These are phyloP conservation scores for Comarum palustre DNA, from an alignment of 306 rosid genomes.

Conservation along the genomic window DNA sequence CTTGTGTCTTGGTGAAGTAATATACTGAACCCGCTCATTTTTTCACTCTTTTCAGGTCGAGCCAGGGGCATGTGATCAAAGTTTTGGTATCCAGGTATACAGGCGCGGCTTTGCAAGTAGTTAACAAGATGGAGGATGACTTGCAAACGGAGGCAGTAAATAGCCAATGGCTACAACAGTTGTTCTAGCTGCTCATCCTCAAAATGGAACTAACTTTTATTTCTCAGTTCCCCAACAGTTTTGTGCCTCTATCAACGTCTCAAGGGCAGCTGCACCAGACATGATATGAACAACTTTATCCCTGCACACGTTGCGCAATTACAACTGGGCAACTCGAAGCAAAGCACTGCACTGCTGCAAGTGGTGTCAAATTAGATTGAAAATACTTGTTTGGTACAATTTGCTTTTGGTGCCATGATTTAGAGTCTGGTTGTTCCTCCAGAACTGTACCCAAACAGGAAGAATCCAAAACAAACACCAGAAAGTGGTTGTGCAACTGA, in stretches of 20 bases:
- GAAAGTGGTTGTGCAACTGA: background rate
- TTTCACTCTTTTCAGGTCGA: slow-evolving; percentile 64
- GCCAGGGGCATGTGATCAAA: slow-evolving; percentile 97
- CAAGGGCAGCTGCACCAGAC: slow-evolving; percentile 5
- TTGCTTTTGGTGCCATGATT: background rate
- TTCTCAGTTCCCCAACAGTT: slow-evolving; percentile 19
- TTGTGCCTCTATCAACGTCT: slow-evolving; percentile 1
- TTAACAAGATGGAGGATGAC: slow-evolving; percentile 55
- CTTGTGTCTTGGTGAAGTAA: slow-evolving; percentile 3
- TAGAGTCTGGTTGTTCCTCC: background rate
- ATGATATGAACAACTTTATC: background rate
- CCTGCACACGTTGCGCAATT: background rate
- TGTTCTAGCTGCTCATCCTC: slow-evolving; percentile 37
- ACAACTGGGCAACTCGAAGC: background rate
- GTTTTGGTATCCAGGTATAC: slow-evolving; percentile 98
- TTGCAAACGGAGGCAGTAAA: slow-evolving; percentile 69
- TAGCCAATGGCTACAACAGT: slow-evolving; percentile 70
- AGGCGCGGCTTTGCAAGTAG: slow-evolving; percentile 56
- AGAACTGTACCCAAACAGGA: background rate
- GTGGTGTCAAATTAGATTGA: background rate
- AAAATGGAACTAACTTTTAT: slow-evolving; percentile 17
- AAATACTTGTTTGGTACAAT: background rate
- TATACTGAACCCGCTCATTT: slow-evolving; percentile 17
- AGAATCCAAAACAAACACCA: background rate
- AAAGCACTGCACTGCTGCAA: no score